Percentiles rank a stretch among this genome's conserved stretches.
These are phyloP conservation scores for Penicillium salamii DNA, from an alignment of 495 filamentous ascomycete genomes.

Conservation along the genomic window DNA sequence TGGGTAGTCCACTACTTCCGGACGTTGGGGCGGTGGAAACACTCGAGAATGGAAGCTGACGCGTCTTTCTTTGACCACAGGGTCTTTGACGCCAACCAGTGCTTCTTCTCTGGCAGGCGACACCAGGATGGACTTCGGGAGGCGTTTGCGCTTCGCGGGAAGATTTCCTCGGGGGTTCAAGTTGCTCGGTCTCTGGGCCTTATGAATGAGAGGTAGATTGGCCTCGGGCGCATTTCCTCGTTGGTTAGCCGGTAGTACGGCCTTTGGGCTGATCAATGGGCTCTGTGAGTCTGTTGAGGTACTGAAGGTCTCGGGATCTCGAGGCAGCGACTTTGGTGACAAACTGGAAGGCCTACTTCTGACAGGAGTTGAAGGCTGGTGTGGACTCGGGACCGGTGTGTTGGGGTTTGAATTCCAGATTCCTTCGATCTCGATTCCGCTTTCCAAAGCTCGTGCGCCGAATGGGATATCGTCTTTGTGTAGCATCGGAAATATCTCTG, in stretches of 20 bases:
- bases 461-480: constrained; percentile 71
- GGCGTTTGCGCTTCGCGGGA: neutral
- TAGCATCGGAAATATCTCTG: constrained; percentile 29
- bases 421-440: constrained; percentile 79
- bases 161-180: constrained; percentile 8
- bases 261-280: neutral
- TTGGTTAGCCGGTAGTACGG: constrained; percentile 3
- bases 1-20: neutral
- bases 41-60: constrained; percentile 18
- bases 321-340: neutral
- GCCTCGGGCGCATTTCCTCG: neutral
- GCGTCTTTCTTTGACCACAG: constrained; percentile 8
- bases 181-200: constrained; percentile 3
- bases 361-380: constrained; percentile 18
- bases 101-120: constrained; percentile 4
- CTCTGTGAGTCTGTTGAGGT: constrained; percentile 4
- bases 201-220: constrained; percentile 11
- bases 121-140: neutral
- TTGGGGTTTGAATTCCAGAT: constrained; percentile 78
- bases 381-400: constrained; percentile 37
- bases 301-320: neutral
- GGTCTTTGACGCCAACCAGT: constrained; percentile 6
- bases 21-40: constrained; percentile 3
- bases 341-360: constrained; percentile 14
- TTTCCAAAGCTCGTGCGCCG: constrained; percentile 84